Evolutionary conservation across 257 asterid genomes (phyloP), one percentile per base, ranked within the genome.

Genomic region (Salvia hispanica): DNA sequence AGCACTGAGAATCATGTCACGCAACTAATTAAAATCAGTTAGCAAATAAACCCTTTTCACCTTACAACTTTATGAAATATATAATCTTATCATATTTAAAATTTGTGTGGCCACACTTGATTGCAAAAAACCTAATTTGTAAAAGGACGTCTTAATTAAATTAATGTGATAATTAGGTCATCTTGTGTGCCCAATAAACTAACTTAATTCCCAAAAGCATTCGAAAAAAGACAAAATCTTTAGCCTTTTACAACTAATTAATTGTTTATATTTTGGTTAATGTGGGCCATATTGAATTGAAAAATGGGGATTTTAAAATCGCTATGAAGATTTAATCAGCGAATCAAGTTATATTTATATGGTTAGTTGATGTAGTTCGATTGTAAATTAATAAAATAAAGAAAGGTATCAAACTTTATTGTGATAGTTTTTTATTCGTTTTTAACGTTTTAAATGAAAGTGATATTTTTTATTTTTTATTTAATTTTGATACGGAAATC

Each of bases 51-150:
- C 51, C 39, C 43, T 61, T 61, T 77, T 33, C 37, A 40, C 53
- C 64, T 46, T 42, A 3, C 65, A 45, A 72, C 44, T 9, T 62
- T 66, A 50, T 62, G 44, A 15, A 12, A 9, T 9, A 51, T 6
- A 7, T 14, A 51, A 6, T 51, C 4, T 61, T n/a, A 18, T 45
- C 52, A 47, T 15, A 13, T 48, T 21, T 18, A 71, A 61, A 75
- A 53, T 10, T 21, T 44, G 9, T 54, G 68, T 69, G 67, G 66
- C 52, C 57, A 52, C 42, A 40, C 40, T 67, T 69, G 76, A 48
- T 69, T 34, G 76, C 75, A 14, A 51, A 62, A 51, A 72, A 25
- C 77, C 85, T 83, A 77, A 72, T 48, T 59, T 63, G 65, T 63
- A 77, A 70, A 76, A 64, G 62, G 80, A 71, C 79, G 18, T 73